phyloP scores from a whole-genome alignment of 2,329 filamentous ascomycete genomes.

The Alternaria arborescens region DNA sequence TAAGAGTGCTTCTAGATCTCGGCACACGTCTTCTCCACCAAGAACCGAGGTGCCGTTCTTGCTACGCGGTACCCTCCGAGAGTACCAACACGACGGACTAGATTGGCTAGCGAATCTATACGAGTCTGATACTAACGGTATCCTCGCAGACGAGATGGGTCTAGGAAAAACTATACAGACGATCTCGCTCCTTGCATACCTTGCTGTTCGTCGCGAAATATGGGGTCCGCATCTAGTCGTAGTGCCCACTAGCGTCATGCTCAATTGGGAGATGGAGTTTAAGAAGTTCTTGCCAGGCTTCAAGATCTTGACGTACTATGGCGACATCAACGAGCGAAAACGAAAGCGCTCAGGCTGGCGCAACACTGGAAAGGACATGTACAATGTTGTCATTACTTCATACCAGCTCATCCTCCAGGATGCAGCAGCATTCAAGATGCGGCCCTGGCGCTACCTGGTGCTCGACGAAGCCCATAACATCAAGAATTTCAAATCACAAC shows the following conservation, averaged over 20 bases:
- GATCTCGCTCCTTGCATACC: constrained; percentile 89
- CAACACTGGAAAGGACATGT: constrained; percentile 76
- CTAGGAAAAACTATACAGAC: constrained; percentile 98
- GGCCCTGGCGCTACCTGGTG: constrained; percentile 97
- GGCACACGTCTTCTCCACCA: constrained; percentile 40
- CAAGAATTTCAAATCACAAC: constrained; percentile 98
- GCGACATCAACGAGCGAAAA: constrained; percentile 89
- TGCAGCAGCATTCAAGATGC: constrained; percentile 89
- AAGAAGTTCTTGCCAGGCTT: constrained; percentile 99
- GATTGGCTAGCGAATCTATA: constrained; percentile 97
- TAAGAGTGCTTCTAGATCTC: constrained; percentile 33
- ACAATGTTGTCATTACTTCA: constrained; percentile 97
- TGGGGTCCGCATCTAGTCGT: constrained; percentile 98
- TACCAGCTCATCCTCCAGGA: constrained; percentile 97
- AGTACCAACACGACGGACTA: constrained; percentile 96
- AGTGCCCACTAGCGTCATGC: constrained; percentile 96
- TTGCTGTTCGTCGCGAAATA: constrained; percentile 87
- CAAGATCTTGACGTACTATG: constrained; percentile 97
- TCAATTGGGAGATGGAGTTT: constrained; percentile 99
- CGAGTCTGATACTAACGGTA: constrained; percentile 91
- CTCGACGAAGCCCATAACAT: constrained; percentile 99
- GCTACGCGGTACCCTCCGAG: constrained; percentile 85
- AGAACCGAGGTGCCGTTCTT: constrained; percentile 62
- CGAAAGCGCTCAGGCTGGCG: constrained; percentile 93
- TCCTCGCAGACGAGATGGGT: constrained; percentile 97